Evolutionary conservation across 306 rosid genomes (phyloP).

Genomic region (Corylus avellana): DNA sequence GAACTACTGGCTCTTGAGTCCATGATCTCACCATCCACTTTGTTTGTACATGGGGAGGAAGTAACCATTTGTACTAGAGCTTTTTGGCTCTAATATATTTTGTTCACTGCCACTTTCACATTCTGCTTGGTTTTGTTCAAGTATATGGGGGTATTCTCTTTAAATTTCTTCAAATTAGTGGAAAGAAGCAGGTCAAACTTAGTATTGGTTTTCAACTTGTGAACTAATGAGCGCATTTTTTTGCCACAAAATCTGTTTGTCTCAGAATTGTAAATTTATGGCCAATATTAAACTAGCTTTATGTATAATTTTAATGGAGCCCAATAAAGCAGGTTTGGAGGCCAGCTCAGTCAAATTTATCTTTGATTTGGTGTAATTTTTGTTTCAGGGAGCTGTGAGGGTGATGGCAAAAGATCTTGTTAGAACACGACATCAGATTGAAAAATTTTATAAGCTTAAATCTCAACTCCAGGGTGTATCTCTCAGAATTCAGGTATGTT

Average conservation of each 20-base stretch:
- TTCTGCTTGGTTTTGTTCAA: not conserved
- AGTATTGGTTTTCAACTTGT: not conserved
- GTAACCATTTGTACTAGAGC: not conserved
- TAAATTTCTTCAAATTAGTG: not conserved
- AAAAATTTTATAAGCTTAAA: constrained; percentile 94
- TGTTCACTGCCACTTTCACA: not conserved
- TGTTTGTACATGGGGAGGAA: not conserved
- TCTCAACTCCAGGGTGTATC: constrained; percentile 99
- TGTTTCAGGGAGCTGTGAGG: constrained; percentile 91
- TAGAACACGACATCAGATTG: constrained; percentile 95
- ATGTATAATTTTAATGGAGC: not conserved
- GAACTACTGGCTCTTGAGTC: not conserved
- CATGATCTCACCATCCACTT: not conserved
- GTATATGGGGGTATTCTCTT: not conserved
- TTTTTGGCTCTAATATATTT: not conserved
- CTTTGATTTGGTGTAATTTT: constrained; percentile 27
- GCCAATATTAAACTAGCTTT: not conserved
- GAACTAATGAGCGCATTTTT: not conserved
- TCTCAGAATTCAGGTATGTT: constrained; percentile 89
- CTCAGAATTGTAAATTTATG: not conserved
- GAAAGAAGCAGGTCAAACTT: not conserved
- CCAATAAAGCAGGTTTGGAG: not conserved
- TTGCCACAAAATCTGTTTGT: not conserved
- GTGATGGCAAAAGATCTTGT: constrained; percentile 99
- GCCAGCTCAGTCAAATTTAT: constrained; percentile 9